These are phyloP conservation scores for Jasminum sambac DNA, from an alignment of 257 asterid species.

Conservation along the genomic window DNA sequence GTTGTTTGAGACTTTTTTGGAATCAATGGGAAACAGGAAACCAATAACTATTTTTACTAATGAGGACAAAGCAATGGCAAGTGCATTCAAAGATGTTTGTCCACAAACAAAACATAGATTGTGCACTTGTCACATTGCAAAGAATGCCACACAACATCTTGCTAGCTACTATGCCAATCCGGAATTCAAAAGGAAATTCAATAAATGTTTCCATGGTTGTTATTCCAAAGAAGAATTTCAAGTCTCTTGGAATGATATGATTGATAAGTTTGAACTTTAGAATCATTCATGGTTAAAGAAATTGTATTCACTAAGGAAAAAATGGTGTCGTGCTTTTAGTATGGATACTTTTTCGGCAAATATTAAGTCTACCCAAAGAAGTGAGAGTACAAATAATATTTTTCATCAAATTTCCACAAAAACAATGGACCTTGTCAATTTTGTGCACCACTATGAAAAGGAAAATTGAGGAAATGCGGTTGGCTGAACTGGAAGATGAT, in stretches of 20 bases:
- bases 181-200: not conserved
- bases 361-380: constrained; percentile 15
- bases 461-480: not conserved
- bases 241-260: too few relatives aligned
- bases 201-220: not conserved
- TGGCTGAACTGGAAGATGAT: not conserved
- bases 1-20: not conserved
- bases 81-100: not conserved
- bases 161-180: not conserved
- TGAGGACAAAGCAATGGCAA: constrained; percentile 6
- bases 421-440: too few relatives aligned
- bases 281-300: not conserved
- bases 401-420: not conserved
- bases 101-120: not conserved
- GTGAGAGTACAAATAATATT: constrained; percentile 8
- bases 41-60: not conserved
- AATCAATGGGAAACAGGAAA: constrained; percentile 4
- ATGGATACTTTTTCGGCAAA: constrained; percentile 1
- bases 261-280: too few relatives aligned
- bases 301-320: not conserved
- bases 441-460: too few relatives aligned
- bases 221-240: too few relatives aligned
- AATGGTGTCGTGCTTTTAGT: constrained; percentile 11
- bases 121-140: too few relatives aligned
- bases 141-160: too few relatives aligned